phyloP scores from a whole-genome alignment of 768 basidiomycete genomes.

The Termitomyces sp. region DNA sequence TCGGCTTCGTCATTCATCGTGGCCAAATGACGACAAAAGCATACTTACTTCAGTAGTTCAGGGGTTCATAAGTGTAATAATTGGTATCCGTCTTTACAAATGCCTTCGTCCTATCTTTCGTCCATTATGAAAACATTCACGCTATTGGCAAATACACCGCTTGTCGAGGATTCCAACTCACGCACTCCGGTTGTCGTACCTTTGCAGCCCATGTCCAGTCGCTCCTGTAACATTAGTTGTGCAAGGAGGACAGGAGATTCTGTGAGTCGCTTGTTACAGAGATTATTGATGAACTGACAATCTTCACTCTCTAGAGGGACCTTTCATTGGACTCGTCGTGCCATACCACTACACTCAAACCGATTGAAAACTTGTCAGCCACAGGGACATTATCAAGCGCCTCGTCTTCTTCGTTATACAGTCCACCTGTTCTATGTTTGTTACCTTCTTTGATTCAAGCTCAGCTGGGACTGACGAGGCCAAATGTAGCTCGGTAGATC shows the following conservation, averaged over 20 bases:
- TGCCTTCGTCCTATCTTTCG: slow-evolving; percentile 16
- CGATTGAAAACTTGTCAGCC: background rate
- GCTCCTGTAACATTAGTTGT: background rate
- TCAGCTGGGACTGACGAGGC: background rate
- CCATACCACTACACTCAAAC: background rate
- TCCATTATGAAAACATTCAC: slow-evolving; percentile 23
- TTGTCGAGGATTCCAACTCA: slow-evolving; percentile 20
- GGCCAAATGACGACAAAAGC: background rate
- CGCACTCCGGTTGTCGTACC: slow-evolving; percentile 16
- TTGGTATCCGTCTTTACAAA: background rate
- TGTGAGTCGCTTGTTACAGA: background rate
- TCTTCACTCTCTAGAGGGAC: background rate
- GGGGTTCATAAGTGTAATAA: background rate
- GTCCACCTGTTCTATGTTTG: background rate
- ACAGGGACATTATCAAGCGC: background rate
- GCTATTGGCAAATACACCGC: slow-evolving; percentile 29
- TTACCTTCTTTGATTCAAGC: background rate
- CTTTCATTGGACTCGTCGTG: background rate
- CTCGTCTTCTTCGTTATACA: background rate
- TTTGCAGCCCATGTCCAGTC: slow-evolving; percentile 16
- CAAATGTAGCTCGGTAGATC: background rate
- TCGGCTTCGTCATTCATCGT: background rate
- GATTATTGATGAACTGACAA: background rate
- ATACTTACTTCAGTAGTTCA: background rate
- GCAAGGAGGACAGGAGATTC: background rate